These are phyloP conservation scores for Xerophyta viscosa DNA, from an alignment of 106 monocot species.

Conservation along the genomic window DNA sequence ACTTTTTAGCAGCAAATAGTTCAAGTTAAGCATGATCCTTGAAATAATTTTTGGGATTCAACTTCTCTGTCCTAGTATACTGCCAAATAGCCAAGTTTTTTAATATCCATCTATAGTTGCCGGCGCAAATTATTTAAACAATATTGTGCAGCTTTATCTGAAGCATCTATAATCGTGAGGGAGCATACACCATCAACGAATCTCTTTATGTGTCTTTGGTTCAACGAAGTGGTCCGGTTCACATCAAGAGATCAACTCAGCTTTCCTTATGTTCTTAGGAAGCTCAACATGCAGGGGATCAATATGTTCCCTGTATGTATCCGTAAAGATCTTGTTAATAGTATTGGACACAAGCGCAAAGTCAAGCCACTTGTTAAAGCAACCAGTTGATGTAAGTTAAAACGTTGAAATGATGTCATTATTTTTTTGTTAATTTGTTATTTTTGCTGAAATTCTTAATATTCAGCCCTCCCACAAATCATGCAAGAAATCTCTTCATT, in stretches of 20 bases:
- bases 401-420: no score
- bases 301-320: conserved; percentile 88
- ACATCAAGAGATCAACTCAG: conserved; percentile 95
- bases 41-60: no score
- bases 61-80: no score
- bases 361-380: conserved; percentile 64
- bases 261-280: conserved; percentile 76
- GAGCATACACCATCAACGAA: conserved; percentile 71
- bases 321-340: conserved; percentile 90
- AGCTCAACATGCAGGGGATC: conserved; percentile 37
- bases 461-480: no score
- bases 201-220: conserved; percentile 72
- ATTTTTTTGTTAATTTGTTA: no score
- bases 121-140: no score
- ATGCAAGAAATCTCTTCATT: no score
- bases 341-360: conserved; percentile 82
- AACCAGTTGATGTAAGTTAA: conserved; percentile 15
- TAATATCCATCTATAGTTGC: no score
- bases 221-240: conserved; percentile 90
- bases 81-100: no score
- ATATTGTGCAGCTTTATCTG: conserved; percentile 60
- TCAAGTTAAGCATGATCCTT: no score
- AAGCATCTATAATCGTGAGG: conserved; percentile 78
- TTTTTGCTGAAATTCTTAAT: no score
- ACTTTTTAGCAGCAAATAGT: no score